These are phyloP conservation scores for Cubamyces lactineus DNA, from an alignment of 768 basidiomycete species.

Conservation along the genomic window DNA sequence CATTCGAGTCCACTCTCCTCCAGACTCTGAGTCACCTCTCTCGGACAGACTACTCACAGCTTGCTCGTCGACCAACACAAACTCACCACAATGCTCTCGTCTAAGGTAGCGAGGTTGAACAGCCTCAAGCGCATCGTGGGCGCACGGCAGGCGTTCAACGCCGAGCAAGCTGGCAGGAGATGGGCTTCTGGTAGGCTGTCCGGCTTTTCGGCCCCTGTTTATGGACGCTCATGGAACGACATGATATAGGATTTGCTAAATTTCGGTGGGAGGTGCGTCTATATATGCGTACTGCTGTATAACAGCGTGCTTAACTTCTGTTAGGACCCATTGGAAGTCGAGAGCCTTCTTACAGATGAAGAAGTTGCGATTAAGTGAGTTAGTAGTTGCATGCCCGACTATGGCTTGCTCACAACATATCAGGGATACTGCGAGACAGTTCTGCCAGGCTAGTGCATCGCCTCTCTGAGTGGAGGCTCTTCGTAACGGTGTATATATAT, in stretches of 20 bases:
- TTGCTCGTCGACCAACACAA: background rate
- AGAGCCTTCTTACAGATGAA: constrained; percentile 83
- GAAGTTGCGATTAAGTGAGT: constrained; percentile 84
- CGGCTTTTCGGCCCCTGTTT: background rate
- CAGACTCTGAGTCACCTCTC: no score
- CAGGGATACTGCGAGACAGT: constrained; percentile 78
- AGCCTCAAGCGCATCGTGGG: background rate
- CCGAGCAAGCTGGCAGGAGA: background rate
- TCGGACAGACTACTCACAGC: background rate
- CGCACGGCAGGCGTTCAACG: background rate
- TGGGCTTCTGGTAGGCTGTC: constrained; percentile 2
- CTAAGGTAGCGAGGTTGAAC: background rate
- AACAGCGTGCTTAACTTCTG: background rate
- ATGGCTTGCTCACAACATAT: background rate
- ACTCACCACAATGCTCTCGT: background rate
- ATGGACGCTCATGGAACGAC: background rate
- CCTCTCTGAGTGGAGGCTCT: no score
- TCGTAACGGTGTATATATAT: background rate
- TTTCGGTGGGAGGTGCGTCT: constrained; percentile 36
- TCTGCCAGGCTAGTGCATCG: constrained; percentile 66
- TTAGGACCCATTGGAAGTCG: constrained; percentile 83
- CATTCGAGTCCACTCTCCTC: background rate
- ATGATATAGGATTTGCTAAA: constrained; percentile 26
- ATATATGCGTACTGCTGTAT: background rate
- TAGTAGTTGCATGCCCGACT: background rate